Evolutionary conservation across 805 yeast species (phyloP), one percentile per base, ranked within the genome.

Genomic region (Candida andamanensis): DNA sequence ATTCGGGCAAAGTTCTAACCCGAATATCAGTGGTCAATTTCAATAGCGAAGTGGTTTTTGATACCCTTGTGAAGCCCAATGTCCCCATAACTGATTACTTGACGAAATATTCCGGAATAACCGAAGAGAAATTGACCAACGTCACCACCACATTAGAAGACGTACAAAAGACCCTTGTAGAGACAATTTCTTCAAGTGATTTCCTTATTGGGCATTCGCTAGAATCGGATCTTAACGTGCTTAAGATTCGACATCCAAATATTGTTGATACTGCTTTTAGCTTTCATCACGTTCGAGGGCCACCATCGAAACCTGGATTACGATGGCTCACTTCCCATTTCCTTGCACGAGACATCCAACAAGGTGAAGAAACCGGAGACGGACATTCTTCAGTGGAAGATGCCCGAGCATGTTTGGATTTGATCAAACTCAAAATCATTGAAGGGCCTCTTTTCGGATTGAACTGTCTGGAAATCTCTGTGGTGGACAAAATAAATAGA

Each of bases 361-460:
- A 58, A 16, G 79, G 81, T n/a, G 68, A 67, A 16, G 43, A 37
- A 3, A 42, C 53, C 3, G 95, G 95, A 1, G 43, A 43, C 2
- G 72, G 72, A 12, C 97, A 90, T 56, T 83, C 89, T 32, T 82
- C 97, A 0, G 69, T 81, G 4, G 95, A 85, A 50, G 98, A 90
- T 51, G 82, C 95, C 9, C 54, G 54, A 17, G 78, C 95, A 1
- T 85, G 95, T 50, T 63, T 89, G 47, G 86, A 85, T 31, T 67
- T 90, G 30, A 74, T 84, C 1, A 78, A 83, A 44, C 45, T 77
- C 42, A 87, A 89, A 49, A 55, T 87, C 10, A 55, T 64, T 4
- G 76, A 79, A 35, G 97, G 96, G 1, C 50, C 58, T 5, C 57
- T 67, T 2, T 82, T 72, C 54, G 97, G 97, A 0, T 31, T 35